A percentile compares a stretch with the other conserved stretches of the same genome.
These are phyloP conservation scores for Marsdenia floribunda DNA, from an alignment of 257 asterid genomes.

Conservation along the genomic window DNA sequence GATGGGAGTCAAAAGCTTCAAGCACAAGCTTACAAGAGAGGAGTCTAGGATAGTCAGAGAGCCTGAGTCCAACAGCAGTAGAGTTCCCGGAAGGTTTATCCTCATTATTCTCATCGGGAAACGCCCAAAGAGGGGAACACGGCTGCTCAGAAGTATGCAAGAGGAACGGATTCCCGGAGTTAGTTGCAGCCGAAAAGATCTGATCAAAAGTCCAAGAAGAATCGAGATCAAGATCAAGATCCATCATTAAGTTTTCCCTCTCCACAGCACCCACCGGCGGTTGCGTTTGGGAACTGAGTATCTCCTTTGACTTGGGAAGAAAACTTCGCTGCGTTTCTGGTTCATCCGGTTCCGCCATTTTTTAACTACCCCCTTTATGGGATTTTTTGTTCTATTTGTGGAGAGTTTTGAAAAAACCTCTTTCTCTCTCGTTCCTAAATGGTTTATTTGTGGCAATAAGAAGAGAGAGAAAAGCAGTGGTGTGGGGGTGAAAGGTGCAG, in stretches of 20 bases:
- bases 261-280: slow-evolving; percentile 19
- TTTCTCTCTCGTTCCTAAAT: background rate
- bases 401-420: background rate
- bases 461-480: background rate
- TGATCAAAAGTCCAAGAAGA: slow-evolving; percentile 79
- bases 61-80: slow-evolving; percentile 33
- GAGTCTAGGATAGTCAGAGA: slow-evolving; percentile 42
- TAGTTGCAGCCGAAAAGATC: slow-evolving; percentile 47
- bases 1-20: slow-evolving; percentile 6
- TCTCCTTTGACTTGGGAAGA: slow-evolving; percentile 20
- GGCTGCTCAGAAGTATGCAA: slow-evolving; percentile 61
- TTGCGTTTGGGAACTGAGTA: slow-evolving; percentile 14
- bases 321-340: slow-evolving; percentile 11
- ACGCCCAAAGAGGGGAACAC: slow-evolving; percentile 77
- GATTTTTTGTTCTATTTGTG: background rate
- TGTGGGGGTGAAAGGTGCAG: background rate
- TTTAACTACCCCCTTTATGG: background rate
- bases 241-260: slow-evolving; percentile 41
- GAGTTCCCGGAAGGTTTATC: slow-evolving; percentile 20
- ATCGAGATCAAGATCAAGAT: slow-evolving; percentile 73
- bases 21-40: slow-evolving; percentile 38
- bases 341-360: slow-evolving; percentile 52
- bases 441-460: slow-evolving; percentile 11
- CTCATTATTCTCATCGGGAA: slow-evolving; percentile 51
- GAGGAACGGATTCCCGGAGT: slow-evolving; percentile 41